These are phyloP conservation scores for Avena insularis DNA, from an alignment of 176 grass and related monocot genomes.

Conservation along the genomic window DNA sequence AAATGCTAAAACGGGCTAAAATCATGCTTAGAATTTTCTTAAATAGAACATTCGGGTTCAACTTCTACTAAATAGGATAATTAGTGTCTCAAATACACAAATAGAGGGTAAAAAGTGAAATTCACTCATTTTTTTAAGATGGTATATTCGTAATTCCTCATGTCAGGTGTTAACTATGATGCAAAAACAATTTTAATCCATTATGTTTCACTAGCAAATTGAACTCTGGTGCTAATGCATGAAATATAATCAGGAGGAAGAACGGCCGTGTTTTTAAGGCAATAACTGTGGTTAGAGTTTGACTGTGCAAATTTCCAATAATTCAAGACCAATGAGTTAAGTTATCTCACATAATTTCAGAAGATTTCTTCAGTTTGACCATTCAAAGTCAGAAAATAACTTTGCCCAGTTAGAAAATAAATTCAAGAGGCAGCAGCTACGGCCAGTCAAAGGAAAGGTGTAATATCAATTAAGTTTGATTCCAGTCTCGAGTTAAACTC, in stretches of 20 bases:
- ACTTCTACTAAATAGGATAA: too few species aligned
- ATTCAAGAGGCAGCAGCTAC: neutral
- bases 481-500: slow-evolving; percentile 14
- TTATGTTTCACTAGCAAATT: neutral
- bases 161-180: neutral
- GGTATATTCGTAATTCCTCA: neutral
- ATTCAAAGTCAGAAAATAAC: neutral
- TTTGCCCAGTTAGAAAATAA: neutral
- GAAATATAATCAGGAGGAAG: neutral
- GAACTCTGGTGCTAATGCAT: neutral
- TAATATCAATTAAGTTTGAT: neutral
- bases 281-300: neutral
- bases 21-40: too few species aligned
- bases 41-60: too few species aligned
- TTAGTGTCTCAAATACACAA: too few species aligned
- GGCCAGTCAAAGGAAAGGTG: neutral
- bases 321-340: neutral
- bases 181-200: neutral
- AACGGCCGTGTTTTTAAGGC: neutral
- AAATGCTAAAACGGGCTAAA: too few species aligned
- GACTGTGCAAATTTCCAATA: neutral
- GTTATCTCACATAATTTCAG: neutral
- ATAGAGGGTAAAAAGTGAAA: too few species aligned
- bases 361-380: neutral
- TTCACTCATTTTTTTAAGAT: neutral